Percentiles rank a stretch among this genome's conserved stretches.
Conservation (phyloP, 2,329 filamentous ascomycete genomes). For the Didymosphaeria variabile region DNA sequence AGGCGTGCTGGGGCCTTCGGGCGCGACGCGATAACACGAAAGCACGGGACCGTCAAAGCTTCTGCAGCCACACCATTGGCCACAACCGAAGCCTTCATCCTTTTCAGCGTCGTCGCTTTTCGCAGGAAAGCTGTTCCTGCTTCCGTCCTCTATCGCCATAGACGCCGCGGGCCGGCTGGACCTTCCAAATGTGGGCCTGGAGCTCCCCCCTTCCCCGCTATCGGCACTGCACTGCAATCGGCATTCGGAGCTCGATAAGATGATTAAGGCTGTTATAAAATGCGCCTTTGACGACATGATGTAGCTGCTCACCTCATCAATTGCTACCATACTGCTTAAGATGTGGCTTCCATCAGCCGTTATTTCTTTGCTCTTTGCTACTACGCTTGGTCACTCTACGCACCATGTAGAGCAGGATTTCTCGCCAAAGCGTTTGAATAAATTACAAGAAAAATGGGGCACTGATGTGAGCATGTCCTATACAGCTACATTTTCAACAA, state of each 20-base stretch:
- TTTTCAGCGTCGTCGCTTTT: slow-evolving; percentile 3
- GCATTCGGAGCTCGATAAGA: slow-evolving; percentile 23
- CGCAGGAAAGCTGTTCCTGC: neutral
- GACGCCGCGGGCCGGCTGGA: slow-evolving; percentile 22
- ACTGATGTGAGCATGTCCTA: slow-evolving; percentile 43
- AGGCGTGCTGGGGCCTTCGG: slow-evolving; percentile 18
- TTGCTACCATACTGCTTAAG: neutral
- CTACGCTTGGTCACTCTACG: slow-evolving; percentile 36
- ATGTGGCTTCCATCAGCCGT: slow-evolving; percentile 26
- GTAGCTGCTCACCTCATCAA: neutral
- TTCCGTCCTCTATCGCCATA: slow-evolving; percentile 1
- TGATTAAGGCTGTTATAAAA: slow-evolving; percentile 28
- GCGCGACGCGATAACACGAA: slow-evolving; percentile 32
- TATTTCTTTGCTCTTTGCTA: slow-evolving; percentile 25
- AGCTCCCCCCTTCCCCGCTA: slow-evolving; percentile 27
- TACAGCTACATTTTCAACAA: neutral
- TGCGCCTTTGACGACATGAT: slow-evolving; percentile 23
- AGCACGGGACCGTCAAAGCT: slow-evolving; percentile 36
- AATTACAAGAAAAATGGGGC: slow-evolving; percentile 52
- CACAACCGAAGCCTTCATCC: slow-evolving; percentile 19
- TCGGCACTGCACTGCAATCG: slow-evolving; percentile 18
- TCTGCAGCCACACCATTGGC: slow-evolving; percentile 28
- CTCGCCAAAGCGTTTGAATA: slow-evolving; percentile 42
- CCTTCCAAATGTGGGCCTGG: slow-evolving; percentile 28
- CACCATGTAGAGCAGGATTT: slow-evolving; percentile 44